Conservation (phyloP, 78 protist species). For the Protostelium mycophagum region DNA sequence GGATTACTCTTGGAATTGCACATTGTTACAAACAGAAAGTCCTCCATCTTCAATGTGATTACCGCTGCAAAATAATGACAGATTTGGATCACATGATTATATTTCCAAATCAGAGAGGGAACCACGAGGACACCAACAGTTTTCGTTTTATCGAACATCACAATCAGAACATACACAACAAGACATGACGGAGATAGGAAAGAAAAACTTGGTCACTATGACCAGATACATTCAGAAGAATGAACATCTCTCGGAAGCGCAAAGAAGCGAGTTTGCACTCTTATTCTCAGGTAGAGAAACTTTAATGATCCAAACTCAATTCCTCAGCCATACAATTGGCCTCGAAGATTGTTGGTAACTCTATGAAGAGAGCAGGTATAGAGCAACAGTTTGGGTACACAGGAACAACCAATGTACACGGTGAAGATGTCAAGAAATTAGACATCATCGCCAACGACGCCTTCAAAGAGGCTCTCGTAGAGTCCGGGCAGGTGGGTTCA, state of each 20-base stretch:
- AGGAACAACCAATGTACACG: constrained; percentile 49
- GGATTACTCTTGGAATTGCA: too few relatives aligned
- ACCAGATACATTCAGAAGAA: neutral
- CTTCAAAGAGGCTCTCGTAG: constrained; percentile 29
- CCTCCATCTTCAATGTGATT: too few relatives aligned
- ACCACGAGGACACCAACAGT: too few relatives aligned
- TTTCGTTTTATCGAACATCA: too few relatives aligned
- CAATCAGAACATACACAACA: too few relatives aligned
- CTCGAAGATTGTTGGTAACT: constrained; percentile 43
- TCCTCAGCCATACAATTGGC: constrained; percentile 18
- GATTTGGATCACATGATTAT: too few relatives aligned
- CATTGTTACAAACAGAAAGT: too few relatives aligned
- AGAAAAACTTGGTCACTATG: neutral
- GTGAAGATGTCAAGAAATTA: constrained; percentile 59
- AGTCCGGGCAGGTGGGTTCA: constrained; percentile 39
- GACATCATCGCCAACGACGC: constrained; percentile 65
- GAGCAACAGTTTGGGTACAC: constrained; percentile 51
- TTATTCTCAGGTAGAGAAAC: neutral
- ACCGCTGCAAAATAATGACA: too few relatives aligned
- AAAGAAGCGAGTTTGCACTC: neutral
- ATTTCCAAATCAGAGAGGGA: too few relatives aligned
- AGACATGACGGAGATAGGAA: neutral
- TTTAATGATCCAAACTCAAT: neutral
- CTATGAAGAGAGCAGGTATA: constrained; percentile 62
- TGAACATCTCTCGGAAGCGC: neutral